A percentile compares a stretch with the other conserved stretches of the same genome.
Evolutionary conservation across 2,329 filamentous ascomycete species (phyloP).

Genomic region (Raffaelea ambrosiae): DNA sequence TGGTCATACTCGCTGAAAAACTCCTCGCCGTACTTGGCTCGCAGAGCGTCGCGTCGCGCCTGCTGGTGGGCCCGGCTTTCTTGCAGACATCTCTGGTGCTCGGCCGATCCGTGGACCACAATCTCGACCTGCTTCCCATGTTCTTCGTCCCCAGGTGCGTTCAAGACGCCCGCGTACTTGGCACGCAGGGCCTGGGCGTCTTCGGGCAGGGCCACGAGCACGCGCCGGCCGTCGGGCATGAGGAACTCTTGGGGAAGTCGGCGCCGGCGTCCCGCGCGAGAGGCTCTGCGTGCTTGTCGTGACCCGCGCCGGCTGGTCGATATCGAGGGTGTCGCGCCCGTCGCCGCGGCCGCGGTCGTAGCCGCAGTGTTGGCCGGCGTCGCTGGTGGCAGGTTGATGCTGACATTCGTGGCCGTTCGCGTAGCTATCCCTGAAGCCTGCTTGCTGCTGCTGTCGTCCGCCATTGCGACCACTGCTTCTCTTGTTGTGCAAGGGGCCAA

Average conservation of each 20-base stretch:
- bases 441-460: background rate
- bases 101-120: slow-evolving; percentile 46
- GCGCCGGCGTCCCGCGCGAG: slow-evolving; percentile 9
- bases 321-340: background rate
- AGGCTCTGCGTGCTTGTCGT: background rate
- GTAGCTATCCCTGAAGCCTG: background rate
- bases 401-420: background rate
- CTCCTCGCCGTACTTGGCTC: slow-evolving; percentile 37
- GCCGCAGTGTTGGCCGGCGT: background rate
- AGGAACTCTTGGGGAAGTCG: slow-evolving; percentile 42
- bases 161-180: slow-evolving; percentile 26
- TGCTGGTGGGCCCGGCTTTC: slow-evolving; percentile 46
- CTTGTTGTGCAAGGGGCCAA: no score
- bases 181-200: slow-evolving; percentile 39
- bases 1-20: slow-evolving; percentile 47
- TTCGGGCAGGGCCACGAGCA: slow-evolving; percentile 49
- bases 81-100: slow-evolving; percentile 37
- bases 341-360: background rate
- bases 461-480: no score
- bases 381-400: background rate
- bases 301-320: background rate
- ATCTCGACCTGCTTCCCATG: slow-evolving; percentile 36
- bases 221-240: slow-evolving; percentile 44
- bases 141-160: slow-evolving; percentile 14
- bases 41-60: slow-evolving; percentile 33